A percentile compares a stretch with the other conserved stretches of the same genome.
Evolutionary conservation across 2,329 filamentous ascomycete species (phyloP).

Genomic region (Paradendryphiella salina): DNA sequence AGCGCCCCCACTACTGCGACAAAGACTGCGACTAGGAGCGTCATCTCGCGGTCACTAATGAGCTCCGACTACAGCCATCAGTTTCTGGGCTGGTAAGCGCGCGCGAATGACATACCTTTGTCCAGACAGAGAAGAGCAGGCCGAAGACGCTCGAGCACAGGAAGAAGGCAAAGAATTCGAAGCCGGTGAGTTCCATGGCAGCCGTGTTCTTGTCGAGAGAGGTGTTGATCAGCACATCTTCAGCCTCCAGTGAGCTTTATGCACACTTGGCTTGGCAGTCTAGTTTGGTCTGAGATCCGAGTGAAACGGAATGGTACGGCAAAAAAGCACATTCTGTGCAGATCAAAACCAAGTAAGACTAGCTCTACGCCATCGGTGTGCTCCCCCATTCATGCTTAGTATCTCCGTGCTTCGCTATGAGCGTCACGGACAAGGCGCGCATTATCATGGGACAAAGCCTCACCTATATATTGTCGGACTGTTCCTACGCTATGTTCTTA

Average conservation of each 20-base stretch:
- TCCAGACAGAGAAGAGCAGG: conserved; percentile 4
- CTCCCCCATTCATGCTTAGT: too few relatives aligned
- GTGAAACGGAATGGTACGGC: neutral
- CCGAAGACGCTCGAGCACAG: conserved; percentile 14
- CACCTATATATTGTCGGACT: too few relatives aligned
- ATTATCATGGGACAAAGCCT: too few relatives aligned
- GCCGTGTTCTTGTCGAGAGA: neutral
- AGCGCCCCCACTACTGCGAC: neutral
- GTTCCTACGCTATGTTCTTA: neutral
- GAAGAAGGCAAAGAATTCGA: conserved; percentile 16
- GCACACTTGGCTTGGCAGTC: conserved; percentile 5
- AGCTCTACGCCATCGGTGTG: neutral
- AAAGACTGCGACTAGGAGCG: conserved; percentile 13
- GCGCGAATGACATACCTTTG: conserved; percentile 3
- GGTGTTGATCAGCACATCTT: neutral
- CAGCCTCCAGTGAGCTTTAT: neutral
- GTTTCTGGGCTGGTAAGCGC: neutral
- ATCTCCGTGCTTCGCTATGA: neutral
- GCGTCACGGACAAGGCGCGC: too few relatives aligned
- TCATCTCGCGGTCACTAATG: conserved; percentile 14
- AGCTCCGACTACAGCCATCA: conserved; percentile 10
- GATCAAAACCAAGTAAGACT: too few relatives aligned
- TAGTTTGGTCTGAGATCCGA: neutral
- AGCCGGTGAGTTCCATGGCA: conserved; percentile 13
- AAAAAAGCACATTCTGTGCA: neutral